A percentile compares a stretch with the other conserved stretches of the same genome.
phyloP scores from a whole-genome alignment of 73 alveolate genomes.

The Paramecium sexaurelia region DNA sequence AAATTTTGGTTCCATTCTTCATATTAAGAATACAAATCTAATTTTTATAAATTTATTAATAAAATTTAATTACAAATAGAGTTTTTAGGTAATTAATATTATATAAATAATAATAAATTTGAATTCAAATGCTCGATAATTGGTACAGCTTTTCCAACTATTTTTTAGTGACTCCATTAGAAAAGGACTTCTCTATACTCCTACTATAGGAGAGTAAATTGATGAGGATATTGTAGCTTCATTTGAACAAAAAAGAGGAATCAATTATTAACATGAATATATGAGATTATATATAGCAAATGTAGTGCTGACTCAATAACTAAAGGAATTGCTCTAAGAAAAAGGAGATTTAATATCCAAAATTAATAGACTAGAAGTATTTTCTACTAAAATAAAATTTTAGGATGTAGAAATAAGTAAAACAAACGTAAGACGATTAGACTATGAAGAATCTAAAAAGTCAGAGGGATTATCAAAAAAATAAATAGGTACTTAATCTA shows the following conservation, averaged over 20 bases:
- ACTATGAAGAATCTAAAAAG: neutral
- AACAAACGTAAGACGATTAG: neutral
- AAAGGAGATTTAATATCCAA: slow-evolving; percentile 34
- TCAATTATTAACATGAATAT: slow-evolving; percentile 57
- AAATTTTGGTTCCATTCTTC: no score
- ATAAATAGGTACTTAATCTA: neutral
- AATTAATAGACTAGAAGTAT: slow-evolving; percentile 42
- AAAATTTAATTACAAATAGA: neutral
- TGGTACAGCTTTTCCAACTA: neutral
- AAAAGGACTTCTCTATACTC: slow-evolving; percentile 42
- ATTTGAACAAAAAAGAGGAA: slow-evolving; percentile 33
- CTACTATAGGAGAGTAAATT: neutral
- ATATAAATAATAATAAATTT: slow-evolving; percentile 3
- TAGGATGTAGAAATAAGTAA: neutral
- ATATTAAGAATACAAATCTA: no score
- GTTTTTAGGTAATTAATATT: neutral
- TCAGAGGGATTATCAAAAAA: neutral
- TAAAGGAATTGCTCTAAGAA: slow-evolving; percentile 37
- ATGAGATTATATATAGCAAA: slow-evolving; percentile 55
- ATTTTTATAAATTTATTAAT: neutral
- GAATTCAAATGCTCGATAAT: slow-evolving; percentile 60
- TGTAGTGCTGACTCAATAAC: slow-evolving; percentile 27
- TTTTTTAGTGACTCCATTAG: slow-evolving; percentile 37
- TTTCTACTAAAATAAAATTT: neutral
- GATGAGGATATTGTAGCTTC: neutral